Percentiles rank a stretch among this genome's conserved stretches.
phyloP scores from a whole-genome alignment of 1,284 basidiomycete species.

The Papiliotrema fonsecae region DNA sequence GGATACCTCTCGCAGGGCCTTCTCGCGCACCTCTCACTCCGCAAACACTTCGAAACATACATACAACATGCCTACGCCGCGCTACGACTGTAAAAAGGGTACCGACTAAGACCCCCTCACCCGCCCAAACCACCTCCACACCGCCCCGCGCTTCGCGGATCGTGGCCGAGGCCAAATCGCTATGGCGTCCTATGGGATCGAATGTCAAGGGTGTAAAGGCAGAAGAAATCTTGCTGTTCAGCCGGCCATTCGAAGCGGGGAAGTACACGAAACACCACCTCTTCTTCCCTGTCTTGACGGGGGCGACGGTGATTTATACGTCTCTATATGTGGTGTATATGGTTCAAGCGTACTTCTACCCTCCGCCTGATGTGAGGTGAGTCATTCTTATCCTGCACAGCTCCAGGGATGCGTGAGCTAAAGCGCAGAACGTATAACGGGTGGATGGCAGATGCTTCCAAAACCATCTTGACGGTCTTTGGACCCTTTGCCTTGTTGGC shows the following conservation, averaged over 20 bases:
- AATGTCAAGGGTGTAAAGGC: background rate
- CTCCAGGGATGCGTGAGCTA: background rate
- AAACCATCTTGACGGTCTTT: background rate
- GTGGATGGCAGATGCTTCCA: background rate
- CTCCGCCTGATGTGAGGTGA: too few species aligned
- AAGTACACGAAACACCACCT: background rate
- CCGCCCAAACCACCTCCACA: too few species aligned
- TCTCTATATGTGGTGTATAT: background rate
- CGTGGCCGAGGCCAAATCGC: too few species aligned
- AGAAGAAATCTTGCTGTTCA: background rate
- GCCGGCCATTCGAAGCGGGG: background rate
- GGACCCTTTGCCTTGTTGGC: background rate
- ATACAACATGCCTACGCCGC: too few species aligned
- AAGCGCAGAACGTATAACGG: background rate
- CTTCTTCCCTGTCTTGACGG: background rate
- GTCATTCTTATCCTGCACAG: too few species aligned
- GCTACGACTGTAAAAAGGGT: too few species aligned
- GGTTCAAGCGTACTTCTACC: background rate
- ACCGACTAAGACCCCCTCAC: too few species aligned
- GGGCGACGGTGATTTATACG: too few species aligned
- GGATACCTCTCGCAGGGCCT: too few species aligned
- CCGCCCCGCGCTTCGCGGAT: too few species aligned
- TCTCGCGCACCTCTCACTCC: too few species aligned
- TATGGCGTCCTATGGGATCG: background rate
- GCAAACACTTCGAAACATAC: too few species aligned